These are phyloP conservation scores for Pseudocercospora macadamiae DNA, from an alignment of 2,329 filamentous ascomycete species.

Conservation along the genomic window DNA sequence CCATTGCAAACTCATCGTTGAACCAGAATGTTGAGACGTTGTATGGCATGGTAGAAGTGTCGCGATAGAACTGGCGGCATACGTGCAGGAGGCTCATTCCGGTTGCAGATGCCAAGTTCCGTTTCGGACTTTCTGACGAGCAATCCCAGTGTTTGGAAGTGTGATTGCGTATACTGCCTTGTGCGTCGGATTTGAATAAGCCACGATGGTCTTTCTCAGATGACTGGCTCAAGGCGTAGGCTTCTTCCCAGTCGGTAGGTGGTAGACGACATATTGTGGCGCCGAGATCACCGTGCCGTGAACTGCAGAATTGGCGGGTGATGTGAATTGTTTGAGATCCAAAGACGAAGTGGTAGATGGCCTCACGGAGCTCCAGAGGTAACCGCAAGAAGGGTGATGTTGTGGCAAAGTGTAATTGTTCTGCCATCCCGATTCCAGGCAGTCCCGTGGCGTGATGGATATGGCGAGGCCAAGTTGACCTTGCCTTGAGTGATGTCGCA, in stretches of 20 bases:
- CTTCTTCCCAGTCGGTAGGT: background rate
- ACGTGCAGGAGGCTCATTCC: background rate
- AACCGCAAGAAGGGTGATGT: constrained; percentile 2
- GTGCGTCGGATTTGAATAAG: constrained; percentile 5
- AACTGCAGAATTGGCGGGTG: constrained; percentile 9
- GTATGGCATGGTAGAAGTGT: background rate
- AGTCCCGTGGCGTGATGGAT: too few relatives aligned
- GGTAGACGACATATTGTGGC: constrained; percentile 1
- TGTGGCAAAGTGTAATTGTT: too few relatives aligned
- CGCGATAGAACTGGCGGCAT: constrained; percentile 4
- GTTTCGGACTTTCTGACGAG: background rate
- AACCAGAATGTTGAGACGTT: constrained; percentile 2
- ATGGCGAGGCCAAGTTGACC: too few relatives aligned
- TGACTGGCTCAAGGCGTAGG: constrained; percentile 2
- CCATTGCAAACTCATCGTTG: constrained; percentile 7
- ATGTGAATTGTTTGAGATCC: constrained; percentile 5
- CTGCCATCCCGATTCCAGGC: too few relatives aligned
- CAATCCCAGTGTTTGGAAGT: background rate
- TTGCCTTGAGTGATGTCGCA: too few relatives aligned
- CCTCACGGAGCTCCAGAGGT: background rate
- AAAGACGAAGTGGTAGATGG: constrained; percentile 6
- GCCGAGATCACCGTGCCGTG: constrained; percentile 2
- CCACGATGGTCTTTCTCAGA: constrained; percentile 5
- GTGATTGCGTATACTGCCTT: constrained; percentile 4
- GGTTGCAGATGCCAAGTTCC: background rate